Base-by-base conservation (phyloP, 345 rosid species). In the Punica granatum region DNA sequence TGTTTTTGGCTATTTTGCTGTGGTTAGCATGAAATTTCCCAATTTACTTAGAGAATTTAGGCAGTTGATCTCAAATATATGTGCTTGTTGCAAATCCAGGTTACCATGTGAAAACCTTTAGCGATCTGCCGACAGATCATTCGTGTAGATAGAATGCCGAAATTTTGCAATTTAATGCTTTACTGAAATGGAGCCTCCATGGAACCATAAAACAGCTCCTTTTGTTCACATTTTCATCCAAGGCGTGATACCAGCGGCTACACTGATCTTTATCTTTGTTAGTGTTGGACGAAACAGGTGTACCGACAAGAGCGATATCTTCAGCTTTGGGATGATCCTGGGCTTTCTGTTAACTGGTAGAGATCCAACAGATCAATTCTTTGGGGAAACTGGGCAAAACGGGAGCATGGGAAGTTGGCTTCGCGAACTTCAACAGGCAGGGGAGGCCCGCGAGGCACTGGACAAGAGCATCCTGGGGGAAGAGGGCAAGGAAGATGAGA, bases 401-500 rank as follows among this genome's bases (percentile, higher is more conserved):
- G 89, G 96, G 33, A 90, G 86, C 73, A 78, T 89, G 72, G 90
- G 84, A 42, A 77, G 78, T 66, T 90, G 98, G 98, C 91, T 93
- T 41, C 83, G 80, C 65, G 94, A 89, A 71, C 83, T 93, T 79
- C 95, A 89, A 74, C 91, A 90, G 59, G 85, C 88, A 0, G 97
- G 96, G 53, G 97, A 93, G 69, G 97, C 86, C 35, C 59, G 78
- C 31, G 97, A 89, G 78, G 92, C 95, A 14, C 80, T 93, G 36
- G 97, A 93, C 70, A 86, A 83, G 81, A 87, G 86, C 60, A 81
- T 93, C 63, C 82, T 93, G 0, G 98, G 97, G 18, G 96, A 87
- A 74, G 98, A 93, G 79, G 88, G 78, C 26, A 95, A 90, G 84
- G 98, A 93, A 80, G 96, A 93, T 21, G 97, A 93, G 84, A 93